Evolutionary conservation across 306 rosid genomes (phyloP).

Genomic region (Echinosophora koreensis): DNA sequence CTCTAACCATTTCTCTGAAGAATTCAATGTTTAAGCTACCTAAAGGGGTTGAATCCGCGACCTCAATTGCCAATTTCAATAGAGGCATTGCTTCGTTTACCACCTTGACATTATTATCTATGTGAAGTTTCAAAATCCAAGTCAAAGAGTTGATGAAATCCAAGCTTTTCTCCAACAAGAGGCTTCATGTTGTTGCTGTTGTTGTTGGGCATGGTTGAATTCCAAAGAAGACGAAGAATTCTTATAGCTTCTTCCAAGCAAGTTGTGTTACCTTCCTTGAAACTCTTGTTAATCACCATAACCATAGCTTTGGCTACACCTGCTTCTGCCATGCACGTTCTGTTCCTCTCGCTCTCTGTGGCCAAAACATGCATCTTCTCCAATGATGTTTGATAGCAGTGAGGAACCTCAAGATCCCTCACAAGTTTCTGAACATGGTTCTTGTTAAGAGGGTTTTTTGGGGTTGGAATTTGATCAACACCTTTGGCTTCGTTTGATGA

Average conservation of each 20-base stretch:
- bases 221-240: conserved; percentile 57
- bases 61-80: conserved; percentile 52
- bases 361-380: conserved; percentile 58
- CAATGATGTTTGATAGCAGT: conserved; percentile 33
- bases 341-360: conserved; percentile 52
- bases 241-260: conserved; percentile 59
- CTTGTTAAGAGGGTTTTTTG: conserved; percentile 51
- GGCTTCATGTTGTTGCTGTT: conserved; percentile 43
- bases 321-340: conserved; percentile 61
- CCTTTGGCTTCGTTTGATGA: conserved; percentile 48
- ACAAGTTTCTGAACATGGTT: conserved; percentile 54
- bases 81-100: conserved; percentile 60
- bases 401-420: conserved; percentile 48
- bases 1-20: conserved; percentile 55
- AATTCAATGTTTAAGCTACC: conserved; percentile 57
- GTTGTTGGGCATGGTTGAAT: conserved; percentile 32
- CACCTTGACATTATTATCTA: conserved; percentile 38
- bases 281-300: conserved; percentile 47
- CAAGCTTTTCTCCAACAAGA: conserved; percentile 48
- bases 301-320: conserved; percentile 64
- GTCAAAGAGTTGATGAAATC: conserved; percentile 65
- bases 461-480: conserved; percentile 52
- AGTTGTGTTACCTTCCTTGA: conserved; percentile 43
- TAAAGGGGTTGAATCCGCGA: conserved; percentile 47
- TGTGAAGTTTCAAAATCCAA: conserved; percentile 58